Conservation (phyloP, 441 rosid genomes). For the Eruca vesicaria region DNA sequence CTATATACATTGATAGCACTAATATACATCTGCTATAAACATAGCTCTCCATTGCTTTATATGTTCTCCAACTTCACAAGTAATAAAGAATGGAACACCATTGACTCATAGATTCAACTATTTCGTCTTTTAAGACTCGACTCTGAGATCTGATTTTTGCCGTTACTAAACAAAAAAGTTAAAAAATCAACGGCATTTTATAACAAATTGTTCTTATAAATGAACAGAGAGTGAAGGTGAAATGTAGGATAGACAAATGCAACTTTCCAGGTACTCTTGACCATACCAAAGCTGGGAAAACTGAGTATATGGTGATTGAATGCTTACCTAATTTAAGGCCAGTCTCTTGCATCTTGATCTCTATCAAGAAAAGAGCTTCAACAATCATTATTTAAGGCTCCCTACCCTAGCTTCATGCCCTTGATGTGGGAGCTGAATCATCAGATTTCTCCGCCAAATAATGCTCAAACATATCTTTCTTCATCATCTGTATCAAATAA, state of each 20-base stretch:
- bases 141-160: neutral
- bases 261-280: slow-evolving; percentile 10
- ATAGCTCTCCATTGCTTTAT: neutral
- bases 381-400: neutral
- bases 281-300: slow-evolving; percentile 27
- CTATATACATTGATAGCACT: slow-evolving; percentile 3
- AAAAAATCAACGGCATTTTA: slow-evolving; percentile 13
- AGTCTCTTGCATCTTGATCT: slow-evolving; percentile 11
- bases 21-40: neutral
- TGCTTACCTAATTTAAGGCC: too few relatives aligned
- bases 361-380: slow-evolving; percentile 4
- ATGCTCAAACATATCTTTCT: slow-evolving; percentile 95
- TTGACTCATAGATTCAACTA: neutral
- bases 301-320: slow-evolving; percentile 16
- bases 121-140: too few relatives aligned
- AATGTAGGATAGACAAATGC: slow-evolving; percentile 1
- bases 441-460: slow-evolving; percentile 92
- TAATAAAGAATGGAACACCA: neutral
- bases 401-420: slow-evolving; percentile 42
- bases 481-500: slow-evolving; percentile 65
- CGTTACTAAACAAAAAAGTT: slow-evolving; percentile 16
- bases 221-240: neutral
- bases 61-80: neutral
- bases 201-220: slow-evolving; percentile 21
- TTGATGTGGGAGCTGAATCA: slow-evolving; percentile 55